These are phyloP conservation scores for Russula sp. DNA, from an alignment of 768 basidiomycete species.

Conservation along the genomic window DNA sequence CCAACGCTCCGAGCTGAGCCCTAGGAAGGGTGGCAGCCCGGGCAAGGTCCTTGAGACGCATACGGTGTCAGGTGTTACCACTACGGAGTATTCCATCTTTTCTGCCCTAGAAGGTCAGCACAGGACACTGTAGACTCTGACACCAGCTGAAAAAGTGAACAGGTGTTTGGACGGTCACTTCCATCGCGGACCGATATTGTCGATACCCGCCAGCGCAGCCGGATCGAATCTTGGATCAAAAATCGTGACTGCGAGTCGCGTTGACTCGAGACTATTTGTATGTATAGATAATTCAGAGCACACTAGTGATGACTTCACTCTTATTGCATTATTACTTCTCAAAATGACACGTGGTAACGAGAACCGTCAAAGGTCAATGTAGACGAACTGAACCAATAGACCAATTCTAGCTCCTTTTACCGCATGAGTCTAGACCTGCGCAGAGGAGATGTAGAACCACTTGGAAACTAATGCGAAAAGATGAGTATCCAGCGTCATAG, in stretches of 20 bases:
- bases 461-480: conserved; percentile 54
- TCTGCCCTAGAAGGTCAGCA: conserved; percentile 80
- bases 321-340: conserved; percentile 5
- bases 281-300: conserved; percentile 13
- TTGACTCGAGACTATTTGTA: conserved; percentile 10
- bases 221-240: conserved; percentile 36
- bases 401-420: background rate
- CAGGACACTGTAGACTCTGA: background rate
- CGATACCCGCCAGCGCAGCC: conserved; percentile 74
- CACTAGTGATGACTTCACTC: conserved; percentile 13
- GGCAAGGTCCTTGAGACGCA: conserved; percentile 87
- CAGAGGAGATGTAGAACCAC: conserved; percentile 93
- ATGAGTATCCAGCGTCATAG: background rate
- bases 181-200: conserved; percentile 85
- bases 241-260: conserved; percentile 21
- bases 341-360: background rate
- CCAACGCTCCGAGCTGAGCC: conserved; percentile 67
- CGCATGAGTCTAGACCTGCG: conserved; percentile 47
- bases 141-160: conserved; percentile 5
- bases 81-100: conserved; percentile 79
- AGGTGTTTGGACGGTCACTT: conserved; percentile 92
- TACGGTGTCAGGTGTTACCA: conserved; percentile 73
- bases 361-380: background rate
- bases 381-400: background rate
- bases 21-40: conserved; percentile 59